Conservation (phyloP, 140 eudicot genomes). For the Stevia rebaudiana region DNA sequence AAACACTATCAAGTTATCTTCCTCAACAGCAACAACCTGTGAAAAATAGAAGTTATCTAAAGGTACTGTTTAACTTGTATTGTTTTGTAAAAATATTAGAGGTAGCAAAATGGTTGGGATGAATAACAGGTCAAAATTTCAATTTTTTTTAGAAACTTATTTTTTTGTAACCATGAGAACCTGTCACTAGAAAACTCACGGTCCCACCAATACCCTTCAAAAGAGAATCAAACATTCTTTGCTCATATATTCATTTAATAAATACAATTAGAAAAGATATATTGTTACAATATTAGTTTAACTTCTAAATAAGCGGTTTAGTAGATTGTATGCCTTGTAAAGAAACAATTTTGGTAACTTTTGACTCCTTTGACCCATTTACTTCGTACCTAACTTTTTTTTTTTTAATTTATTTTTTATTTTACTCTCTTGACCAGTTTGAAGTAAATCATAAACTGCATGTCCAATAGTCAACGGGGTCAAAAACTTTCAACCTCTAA, state of each 20-base stretch:
- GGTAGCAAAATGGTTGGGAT: not conserved
- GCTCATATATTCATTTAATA: not conserved
- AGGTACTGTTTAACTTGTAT: constrained; percentile 3
- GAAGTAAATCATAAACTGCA: not conserved
- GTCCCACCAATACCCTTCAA: not conserved
- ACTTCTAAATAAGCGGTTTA: not conserved
- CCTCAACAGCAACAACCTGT: constrained; percentile 81
- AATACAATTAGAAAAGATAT: not conserved
- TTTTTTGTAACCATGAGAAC: not conserved
- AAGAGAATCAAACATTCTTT: not conserved
- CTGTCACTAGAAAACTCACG: not conserved
- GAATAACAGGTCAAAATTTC: not conserved
- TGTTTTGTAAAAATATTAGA: not conserved
- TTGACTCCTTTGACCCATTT: not conserved
- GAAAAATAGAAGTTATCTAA: constrained; percentile 10
- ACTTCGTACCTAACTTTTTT: not conserved
- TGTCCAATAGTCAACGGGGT: not conserved
- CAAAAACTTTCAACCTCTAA: not conserved
- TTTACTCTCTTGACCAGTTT: not conserved
- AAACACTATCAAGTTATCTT: constrained; percentile 68
- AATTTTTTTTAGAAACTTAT: not conserved
- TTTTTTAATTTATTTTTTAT: not conserved
- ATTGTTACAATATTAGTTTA: not conserved
- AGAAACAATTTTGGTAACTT: not conserved
- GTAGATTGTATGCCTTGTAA: constrained; percentile 1